Evolutionary conservation across 2,329 filamentous ascomycete species (phyloP).

Genomic region (Fusarium xyrophilum): DNA sequence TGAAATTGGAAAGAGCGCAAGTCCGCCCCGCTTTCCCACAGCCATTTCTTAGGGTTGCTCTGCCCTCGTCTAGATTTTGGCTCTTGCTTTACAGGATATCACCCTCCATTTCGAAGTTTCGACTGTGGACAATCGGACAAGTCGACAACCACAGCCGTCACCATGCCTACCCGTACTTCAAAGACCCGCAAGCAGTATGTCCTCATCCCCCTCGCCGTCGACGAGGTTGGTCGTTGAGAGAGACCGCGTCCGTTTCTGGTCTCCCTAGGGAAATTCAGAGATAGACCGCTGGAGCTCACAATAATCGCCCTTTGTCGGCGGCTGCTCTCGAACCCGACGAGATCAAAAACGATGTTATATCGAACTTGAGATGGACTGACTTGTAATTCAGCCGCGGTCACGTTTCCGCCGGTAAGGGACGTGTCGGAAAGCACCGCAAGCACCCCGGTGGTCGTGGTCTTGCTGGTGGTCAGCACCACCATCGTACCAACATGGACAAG

Average conservation of each 20-base stretch:
- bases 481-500: conserved; percentile 70
- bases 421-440: conserved; percentile 99
- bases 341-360: not conserved
- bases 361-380: conserved; percentile 38
- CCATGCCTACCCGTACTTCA: conserved; percentile 76
- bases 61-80: conserved; percentile 52
- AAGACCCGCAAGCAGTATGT: conserved; percentile 82
- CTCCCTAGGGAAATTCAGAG: not conserved
- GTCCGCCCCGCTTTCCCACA: conserved; percentile 19
- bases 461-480: conserved; percentile 98
- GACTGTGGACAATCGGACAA: conserved; percentile 50
- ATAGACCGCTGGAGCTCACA: conserved; percentile 31
- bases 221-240: conserved; percentile 35
- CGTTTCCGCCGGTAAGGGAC: conserved; percentile 97
- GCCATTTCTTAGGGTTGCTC: conserved; percentile 48
- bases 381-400: conserved; percentile 78
- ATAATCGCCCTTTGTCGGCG: conserved; percentile 33
- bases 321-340: conserved; percentile 16
- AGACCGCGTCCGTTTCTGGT: conserved; percentile 12
- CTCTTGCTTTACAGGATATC: conserved; percentile 48
- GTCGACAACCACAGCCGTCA: conserved; percentile 55
- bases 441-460: conserved; percentile 81
- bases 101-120: conserved; percentile 47
- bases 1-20: not conserved
- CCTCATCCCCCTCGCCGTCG: conserved; percentile 35